Conservation (phyloP, 2,329 filamentous ascomycete genomes). For the Phialophora tarda region DNA sequence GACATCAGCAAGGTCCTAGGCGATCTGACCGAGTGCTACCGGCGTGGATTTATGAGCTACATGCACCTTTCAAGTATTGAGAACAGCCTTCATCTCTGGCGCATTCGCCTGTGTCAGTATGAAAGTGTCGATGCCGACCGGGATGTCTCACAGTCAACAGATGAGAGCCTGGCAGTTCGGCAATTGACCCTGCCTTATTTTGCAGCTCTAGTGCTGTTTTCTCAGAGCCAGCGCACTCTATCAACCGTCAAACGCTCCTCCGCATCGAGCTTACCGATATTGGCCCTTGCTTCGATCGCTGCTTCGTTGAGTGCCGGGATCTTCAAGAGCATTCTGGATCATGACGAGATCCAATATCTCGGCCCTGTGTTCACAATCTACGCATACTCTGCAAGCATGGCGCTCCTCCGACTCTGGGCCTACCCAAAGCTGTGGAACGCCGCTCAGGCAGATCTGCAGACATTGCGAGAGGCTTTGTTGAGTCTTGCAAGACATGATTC, state of each 20-base stretch:
- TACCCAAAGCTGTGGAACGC: constrained; percentile 11
- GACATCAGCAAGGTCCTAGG: constrained; percentile 9
- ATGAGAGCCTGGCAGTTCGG: constrained; percentile 6
- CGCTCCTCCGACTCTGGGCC: constrained; percentile 11
- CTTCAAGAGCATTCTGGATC: constrained; percentile 11
- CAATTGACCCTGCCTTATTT: constrained; percentile 14
- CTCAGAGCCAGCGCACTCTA: constrained; percentile 1
- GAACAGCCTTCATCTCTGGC: constrained; percentile 14
- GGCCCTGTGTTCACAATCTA: constrained; percentile 13
- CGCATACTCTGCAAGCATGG: constrained; percentile 8
- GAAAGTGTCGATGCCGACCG: constrained; percentile 10
- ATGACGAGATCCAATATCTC: constrained; percentile 15
- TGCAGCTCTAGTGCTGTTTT: constrained; percentile 9
- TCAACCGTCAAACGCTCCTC: constrained; percentile 6
- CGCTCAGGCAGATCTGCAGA: constrained; percentile 14
- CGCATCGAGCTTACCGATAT: constrained; percentile 2
- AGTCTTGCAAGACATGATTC: constrained; percentile 12
- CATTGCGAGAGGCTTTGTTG: constrained; percentile 6
- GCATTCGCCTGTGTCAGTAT: constrained; percentile 12
- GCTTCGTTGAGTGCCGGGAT: constrained; percentile 8
- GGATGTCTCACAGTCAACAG: constrained; percentile 5
- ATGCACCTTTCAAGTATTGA: constrained; percentile 3
- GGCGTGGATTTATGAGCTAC: constrained; percentile 8
- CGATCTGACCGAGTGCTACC: constrained; percentile 7
- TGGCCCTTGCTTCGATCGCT: constrained; percentile 6